Conservation (phyloP, 495 filamentous ascomycete species). For the Paragyromitra xinjiangensis region DNA sequence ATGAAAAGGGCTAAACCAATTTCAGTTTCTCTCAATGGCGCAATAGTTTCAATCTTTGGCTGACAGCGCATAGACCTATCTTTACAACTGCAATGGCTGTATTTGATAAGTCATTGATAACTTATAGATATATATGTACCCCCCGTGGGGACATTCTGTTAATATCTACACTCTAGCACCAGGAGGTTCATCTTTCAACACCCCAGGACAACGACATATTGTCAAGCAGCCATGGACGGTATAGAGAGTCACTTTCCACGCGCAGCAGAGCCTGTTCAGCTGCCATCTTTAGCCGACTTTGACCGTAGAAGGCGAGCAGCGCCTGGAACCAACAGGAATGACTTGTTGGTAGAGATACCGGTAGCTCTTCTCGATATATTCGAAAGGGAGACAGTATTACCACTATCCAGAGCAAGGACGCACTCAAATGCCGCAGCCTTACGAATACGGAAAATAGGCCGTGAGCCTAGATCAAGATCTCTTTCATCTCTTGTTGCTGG, state of each 20-base stretch:
- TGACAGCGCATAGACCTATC: constrained; percentile 12
- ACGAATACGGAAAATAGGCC: constrained; percentile 21
- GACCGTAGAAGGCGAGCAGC: not conserved
- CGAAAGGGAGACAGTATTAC: constrained; percentile 24
- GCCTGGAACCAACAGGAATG: not conserved
- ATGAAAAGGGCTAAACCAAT: not conserved
- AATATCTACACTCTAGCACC: not conserved
- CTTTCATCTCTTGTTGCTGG: constrained; percentile 17
- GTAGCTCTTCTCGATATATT: constrained; percentile 36
- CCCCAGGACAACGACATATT: not conserved
- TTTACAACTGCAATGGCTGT: not conserved
- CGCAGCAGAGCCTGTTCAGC: not conserved
- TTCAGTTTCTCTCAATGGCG: not conserved
- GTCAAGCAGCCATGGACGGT: not conserved
- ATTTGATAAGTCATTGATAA: not conserved
- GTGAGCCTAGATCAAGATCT: constrained; percentile 1
- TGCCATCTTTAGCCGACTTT: constrained; percentile 11
- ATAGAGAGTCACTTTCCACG: not conserved
- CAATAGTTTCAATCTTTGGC: not conserved
- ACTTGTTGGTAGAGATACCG: constrained; percentile 37
- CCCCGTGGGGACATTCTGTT: not conserved
- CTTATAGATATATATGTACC: not conserved
- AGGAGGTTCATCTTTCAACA: not conserved
- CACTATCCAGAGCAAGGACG: constrained; percentile 28
- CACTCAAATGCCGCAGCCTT: constrained; percentile 20